Conservation (phyloP, 2,329 filamentous ascomycete genomes). For the Ophiostoma pallidulum region DNA sequence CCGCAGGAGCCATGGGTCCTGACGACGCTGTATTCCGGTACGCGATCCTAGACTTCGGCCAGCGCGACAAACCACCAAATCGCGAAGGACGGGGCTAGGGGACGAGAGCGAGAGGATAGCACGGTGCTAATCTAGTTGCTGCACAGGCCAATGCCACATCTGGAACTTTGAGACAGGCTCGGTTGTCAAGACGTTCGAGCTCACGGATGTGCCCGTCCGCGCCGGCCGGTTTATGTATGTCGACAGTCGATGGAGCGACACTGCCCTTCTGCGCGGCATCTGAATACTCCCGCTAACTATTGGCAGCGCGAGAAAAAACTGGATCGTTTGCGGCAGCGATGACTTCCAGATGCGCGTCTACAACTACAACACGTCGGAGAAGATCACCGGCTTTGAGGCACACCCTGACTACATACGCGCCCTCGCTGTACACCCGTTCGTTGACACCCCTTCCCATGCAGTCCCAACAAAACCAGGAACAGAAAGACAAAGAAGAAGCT, state of each 20-base stretch:
- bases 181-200: constrained; percentile 97
- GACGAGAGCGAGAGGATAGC: too few relatives aligned
- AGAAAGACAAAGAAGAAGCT: too few relatives aligned
- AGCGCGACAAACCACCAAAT: too few relatives aligned
- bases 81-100: too few relatives aligned
- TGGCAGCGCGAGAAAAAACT: constrained; percentile 75
- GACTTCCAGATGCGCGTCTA: constrained; percentile 54
- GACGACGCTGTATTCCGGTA: constrained; percentile 93
- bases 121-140: too few relatives aligned
- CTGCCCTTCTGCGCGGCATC: too few relatives aligned
- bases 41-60: constrained; percentile 25
- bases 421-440: constrained; percentile 75
- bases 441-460: not conserved
- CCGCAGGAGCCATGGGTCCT: constrained; percentile 30
- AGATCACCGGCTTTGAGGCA: constrained; percentile 93
- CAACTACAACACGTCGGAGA: constrained; percentile 99
- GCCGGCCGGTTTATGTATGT: constrained; percentile 75
- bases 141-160: constrained; percentile 86
- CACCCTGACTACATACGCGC: constrained; percentile 98
- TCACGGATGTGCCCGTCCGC: constrained; percentile 95
- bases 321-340: constrained; percentile 93
- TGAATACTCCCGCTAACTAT: not conserved
- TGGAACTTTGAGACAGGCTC: constrained; percentile 97
- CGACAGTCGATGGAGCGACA: not conserved
- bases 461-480: too few relatives aligned